Percentiles rank a stretch among this genome's conserved stretches.
Evolutionary conservation across 2,329 filamentous ascomycete species (phyloP).

Genomic region (Dothistroma septosporum): DNA sequence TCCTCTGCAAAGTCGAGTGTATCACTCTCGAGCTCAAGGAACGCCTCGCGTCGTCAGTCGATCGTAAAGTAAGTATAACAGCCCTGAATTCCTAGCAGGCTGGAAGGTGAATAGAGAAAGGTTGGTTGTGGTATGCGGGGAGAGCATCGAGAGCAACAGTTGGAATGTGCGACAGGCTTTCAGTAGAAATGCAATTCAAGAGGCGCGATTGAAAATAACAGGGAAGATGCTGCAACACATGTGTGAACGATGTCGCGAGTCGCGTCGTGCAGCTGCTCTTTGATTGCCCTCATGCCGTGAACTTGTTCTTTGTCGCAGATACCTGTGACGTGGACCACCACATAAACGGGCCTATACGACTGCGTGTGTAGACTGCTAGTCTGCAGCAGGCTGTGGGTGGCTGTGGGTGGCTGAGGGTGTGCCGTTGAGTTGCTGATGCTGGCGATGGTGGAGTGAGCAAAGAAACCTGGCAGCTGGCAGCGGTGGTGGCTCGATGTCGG

Average conservation of each 20-base stretch:
- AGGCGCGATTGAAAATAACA: neutral
- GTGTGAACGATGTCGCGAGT: neutral
- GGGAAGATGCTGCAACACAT: neutral
- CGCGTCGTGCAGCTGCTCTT: neutral
- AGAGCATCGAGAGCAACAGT: neutral
- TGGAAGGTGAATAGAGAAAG: neutral
- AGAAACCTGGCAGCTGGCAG: neutral
- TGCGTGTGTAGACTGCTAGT: neutral
- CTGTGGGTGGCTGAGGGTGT: too few relatives aligned
- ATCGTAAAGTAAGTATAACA: neutral
- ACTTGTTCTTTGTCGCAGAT: neutral
- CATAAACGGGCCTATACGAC: neutral
- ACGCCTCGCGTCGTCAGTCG: neutral
- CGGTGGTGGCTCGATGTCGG: neutral
- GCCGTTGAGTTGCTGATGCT: too few relatives aligned
- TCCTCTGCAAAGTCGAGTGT: neutral
- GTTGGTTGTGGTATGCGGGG: neutral
- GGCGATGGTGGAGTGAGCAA: neutral
- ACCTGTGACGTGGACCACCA: neutral
- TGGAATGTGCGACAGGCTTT: neutral
- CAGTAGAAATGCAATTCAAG: neutral
- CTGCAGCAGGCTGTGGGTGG: neutral
- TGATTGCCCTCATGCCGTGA: neutral
- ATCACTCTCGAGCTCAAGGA: neutral
- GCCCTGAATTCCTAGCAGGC: neutral